These are phyloP conservation scores for Bocquillonia castaneifolia DNA, from an alignment of 441 rosid species.

Conservation along the genomic window DNA sequence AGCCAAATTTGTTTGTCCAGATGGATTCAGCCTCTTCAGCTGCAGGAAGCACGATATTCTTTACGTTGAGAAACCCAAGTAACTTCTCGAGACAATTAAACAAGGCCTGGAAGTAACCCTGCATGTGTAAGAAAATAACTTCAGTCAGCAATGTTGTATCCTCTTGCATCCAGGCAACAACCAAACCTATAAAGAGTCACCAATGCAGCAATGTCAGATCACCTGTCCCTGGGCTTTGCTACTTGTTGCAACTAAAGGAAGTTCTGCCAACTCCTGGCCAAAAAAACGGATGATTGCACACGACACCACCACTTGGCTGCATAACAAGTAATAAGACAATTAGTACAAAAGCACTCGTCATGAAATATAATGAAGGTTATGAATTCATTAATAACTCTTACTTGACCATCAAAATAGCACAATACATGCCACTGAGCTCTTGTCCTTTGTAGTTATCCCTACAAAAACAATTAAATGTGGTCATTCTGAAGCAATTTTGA, in stretches of 20 bases:
- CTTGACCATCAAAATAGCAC: slow-evolving; percentile 74
- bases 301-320: slow-evolving; percentile 74
- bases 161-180: neutral
- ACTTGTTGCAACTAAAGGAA: slow-evolving; percentile 84
- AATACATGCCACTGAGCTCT: slow-evolving; percentile 79
- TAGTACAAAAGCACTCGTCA: neutral
- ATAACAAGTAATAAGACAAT: slow-evolving; percentile 17
- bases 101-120: slow-evolving; percentile 85
- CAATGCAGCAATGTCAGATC: slow-evolving; percentile 6
- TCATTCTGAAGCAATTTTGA: neutral
- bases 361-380: neutral
- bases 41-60: slow-evolving; percentile 72
- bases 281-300: slow-evolving; percentile 75
- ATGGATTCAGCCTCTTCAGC: slow-evolving; percentile 86
- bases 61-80: slow-evolving; percentile 60
- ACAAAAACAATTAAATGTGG: slow-evolving; percentile 24
- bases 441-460: slow-evolving; percentile 55
- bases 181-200: neutral
- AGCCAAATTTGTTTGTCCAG: slow-evolving; percentile 82
- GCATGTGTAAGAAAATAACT: slow-evolving; percentile 13
- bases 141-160: neutral
- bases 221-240: slow-evolving; percentile 69
- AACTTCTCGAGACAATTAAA: slow-evolving; percentile 71
- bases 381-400: slow-evolving; percentile 33
- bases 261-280: slow-evolving; percentile 80